Base-by-base conservation (phyloP, 495 filamentous ascomycete species). In the Podospora didyma region DNA sequence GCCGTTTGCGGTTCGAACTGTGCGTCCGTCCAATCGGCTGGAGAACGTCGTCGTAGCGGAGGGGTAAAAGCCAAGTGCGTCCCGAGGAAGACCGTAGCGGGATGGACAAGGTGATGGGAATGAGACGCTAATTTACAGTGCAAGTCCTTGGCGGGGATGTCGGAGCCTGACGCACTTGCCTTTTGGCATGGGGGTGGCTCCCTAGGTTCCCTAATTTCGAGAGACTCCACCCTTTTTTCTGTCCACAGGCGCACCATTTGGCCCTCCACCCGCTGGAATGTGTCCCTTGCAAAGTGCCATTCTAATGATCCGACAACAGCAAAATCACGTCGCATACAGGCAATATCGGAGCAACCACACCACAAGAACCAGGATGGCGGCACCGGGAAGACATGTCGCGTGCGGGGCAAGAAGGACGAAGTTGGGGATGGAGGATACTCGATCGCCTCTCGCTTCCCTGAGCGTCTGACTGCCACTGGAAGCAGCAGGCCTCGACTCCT, bases 341-440 rank as follows among this genome's bases (percentile, higher is more conserved):
- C 57, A 60, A 58, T 64, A 61, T 60, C 47, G 31, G 20, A 11
- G 39, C 41, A 46, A 48, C 53, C 46, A 53, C 37, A 42, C 34
- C 39, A 34, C 34, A 3, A 21, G 37, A 31, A 9, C 26, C 26
- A 31, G 26, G 26, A 31, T 31, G 26, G 3, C 9, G 3, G 4
- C 9, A 3, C n/a, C n/a, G n/a, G n/a, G n/a, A n/a, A n/a, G n/a
- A n/a, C n/a, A n/a, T 31, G 4, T 31, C 4, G 3, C 26, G 26
- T 31, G 26, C 26, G 26, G 26, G 26, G 26, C 3, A 9, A 31
- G 26, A 31, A 31, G 26, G 9, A 9, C 3, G 17, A 12, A 7
- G 17, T 23, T 31, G 26, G 9, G 26, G 26, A 9, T 31, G 26
- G 26, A 31, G 3, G 4, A 31, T 31, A 3, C 26, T 31, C 26